Evolutionary conservation across 2,329 filamentous ascomycete species (phyloP), one percentile per base, ranked within the genome.

Genomic region (Zymoseptoria crescenta): DNA sequence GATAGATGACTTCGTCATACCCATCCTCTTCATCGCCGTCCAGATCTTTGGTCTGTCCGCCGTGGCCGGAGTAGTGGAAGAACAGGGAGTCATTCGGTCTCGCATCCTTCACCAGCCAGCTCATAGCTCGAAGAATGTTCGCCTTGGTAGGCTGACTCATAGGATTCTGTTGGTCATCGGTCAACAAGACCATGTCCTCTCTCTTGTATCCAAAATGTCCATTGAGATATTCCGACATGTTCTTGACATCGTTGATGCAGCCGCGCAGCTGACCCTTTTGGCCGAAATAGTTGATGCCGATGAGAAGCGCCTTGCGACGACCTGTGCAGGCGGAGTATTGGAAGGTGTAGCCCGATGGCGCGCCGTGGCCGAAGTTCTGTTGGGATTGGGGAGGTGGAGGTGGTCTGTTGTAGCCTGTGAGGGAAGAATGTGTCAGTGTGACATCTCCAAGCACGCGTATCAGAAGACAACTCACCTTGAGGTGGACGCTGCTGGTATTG

Each of bases 91-190:
- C 93, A 72, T 96, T 96, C 0, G 91, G 89, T 59, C 83, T 83
- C 4, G 93, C 92, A 71, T 96, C 92, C 76, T 96, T 96, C 59
- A 96, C 91, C 20, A 97, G 79, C 93, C 93, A 97, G 73, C 96
- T 92, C 93, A 97, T 97, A 29, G 93, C 93, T 56, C 93, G 84
- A 45, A 97, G 75, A 58, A 97, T 96, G 72, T 97, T 97, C 66
- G 90, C 88, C 75, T 96, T 96, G 4, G 91, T 96, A 8, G 93
- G 93, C 76, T 96, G 91, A 75, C 91, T 96, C 89, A 96, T 96
- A 27, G 91, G 90, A 68, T 96, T 96, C 73, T 96, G 91, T 77
- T 96, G 92, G 73, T 97, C 93, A 72, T 97, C 93, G 48, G 93
- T 96, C 72, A 97, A 81, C 62, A 94, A 87, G 20, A 97, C 93